Base-by-base conservation (phyloP, 495 filamentous ascomycete genomes). In the Lophiotrema nucula region DNA sequence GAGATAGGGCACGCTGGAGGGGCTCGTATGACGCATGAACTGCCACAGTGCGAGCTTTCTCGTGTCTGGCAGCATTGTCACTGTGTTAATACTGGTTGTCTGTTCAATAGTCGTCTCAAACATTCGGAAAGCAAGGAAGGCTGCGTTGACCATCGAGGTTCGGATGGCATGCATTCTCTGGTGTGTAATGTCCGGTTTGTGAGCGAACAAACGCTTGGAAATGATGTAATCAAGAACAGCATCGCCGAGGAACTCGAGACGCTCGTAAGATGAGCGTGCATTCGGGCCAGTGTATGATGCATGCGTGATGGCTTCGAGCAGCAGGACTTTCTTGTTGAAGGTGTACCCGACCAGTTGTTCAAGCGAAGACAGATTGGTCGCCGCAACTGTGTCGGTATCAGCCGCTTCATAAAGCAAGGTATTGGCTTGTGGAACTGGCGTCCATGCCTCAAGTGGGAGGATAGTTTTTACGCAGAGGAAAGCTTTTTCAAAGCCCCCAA, bases 211-310 rank as follows among this genome's bases (percentile, higher is more conserved):
- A 0, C 69, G 69, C 1, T 71, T 73, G 8, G 87, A 79, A 43
- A 97, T 76, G 46, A 96, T 69, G 68, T 81, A 83, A 67, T 98
- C 93, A 0, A 98, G 81, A 11, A 96, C 73, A 0, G 90, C 80
- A 65, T 98, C 93, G 6, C 93, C 93, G 0, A 97, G 77, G 69
- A 90, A 97, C 68, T 98, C 93, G 13, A 97, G 79, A 0, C 92
- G 84, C 61, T 97, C 87, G 68, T 95, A 89, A 5, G 87, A 92
- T 28, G 81, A 75, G 49, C 81, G 74, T 38, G 74, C 70, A 10
- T 26, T 27, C 6, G 51, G 56, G 2, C 53, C 53, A 31, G 72
- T 74, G 62, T 79, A 89, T 2, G 90, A 95, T 0, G 85, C 75
- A 67, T 97, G 93, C 0, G 91, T 97, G 26, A 95, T 76, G 2